Conservation (phyloP, 768 basidiomycete genomes). For the Gloeophyllum trabeum region DNA sequence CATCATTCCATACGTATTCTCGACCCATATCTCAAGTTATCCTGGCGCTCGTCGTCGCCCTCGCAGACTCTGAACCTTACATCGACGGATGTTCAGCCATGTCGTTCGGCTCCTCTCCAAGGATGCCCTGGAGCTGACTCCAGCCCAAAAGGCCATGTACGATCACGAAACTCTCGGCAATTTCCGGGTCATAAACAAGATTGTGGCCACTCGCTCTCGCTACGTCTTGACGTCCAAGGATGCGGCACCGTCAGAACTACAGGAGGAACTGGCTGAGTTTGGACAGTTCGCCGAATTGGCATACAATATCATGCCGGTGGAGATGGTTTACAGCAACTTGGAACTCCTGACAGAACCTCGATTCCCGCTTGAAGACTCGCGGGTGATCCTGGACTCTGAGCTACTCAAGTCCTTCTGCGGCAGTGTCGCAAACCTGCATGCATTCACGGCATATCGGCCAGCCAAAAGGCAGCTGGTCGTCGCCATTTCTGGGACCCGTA, state of each 20-base stretch:
- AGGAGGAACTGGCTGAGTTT: conserved; percentile 29
- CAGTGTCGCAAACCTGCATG: conserved; percentile 30
- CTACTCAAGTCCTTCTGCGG: conserved; percentile 30
- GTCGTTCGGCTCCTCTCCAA: too few species aligned
- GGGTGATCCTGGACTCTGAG: conserved; percentile 19
- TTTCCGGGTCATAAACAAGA: conserved; percentile 41
- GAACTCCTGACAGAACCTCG: conserved; percentile 23
- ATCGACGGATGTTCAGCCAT: too few species aligned
- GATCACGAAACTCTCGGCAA: conserved; percentile 40
- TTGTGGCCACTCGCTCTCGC: conserved; percentile 34
- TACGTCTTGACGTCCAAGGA: conserved; percentile 31
- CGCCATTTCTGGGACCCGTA: conserved; percentile 38
- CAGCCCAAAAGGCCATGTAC: conserved; percentile 37
- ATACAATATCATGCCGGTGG: conserved; percentile 31
- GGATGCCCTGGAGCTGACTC: conserved; percentile 16
- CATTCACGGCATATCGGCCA: conserved; percentile 34
- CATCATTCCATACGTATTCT: too few species aligned
- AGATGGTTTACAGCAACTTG: conserved; percentile 31
- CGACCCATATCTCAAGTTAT: too few species aligned
- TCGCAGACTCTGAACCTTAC: too few species aligned
- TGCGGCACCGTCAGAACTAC: conserved; percentile 23
- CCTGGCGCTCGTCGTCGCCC: too few species aligned
- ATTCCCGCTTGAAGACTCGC: conserved; percentile 42
- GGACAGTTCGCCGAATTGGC: conserved; percentile 48
- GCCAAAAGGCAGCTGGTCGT: conserved; percentile 34